Base-by-base conservation (phyloP, 139 green algal species). In the Tetraselmis striata region DNA sequence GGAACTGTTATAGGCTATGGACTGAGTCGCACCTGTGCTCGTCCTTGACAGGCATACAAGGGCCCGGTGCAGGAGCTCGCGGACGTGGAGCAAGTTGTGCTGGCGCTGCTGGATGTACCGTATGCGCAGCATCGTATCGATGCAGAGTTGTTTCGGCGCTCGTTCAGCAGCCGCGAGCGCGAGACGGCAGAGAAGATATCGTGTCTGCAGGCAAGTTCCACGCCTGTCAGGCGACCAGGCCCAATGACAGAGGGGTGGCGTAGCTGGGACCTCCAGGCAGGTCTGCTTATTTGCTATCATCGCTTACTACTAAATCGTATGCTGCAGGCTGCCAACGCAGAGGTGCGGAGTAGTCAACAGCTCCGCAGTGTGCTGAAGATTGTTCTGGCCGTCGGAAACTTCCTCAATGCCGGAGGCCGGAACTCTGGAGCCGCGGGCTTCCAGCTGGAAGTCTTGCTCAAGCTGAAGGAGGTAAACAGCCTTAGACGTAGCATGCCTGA, bases 401-500 rank as follows among this genome's bases (percentile, higher is more conserved):
- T 92, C 82, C 74, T 94, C 59, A 94, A 92, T 77, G 84, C 85
- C 0, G 86, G 86, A 74, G 86, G 84, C 80, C 29, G 75, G 0
- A 81, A 86, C 23, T 85, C 89, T 31, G 77, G 29, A 1, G 88
- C 86, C 1, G 28, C 81, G 1, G 88, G 88, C n/a, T 88, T 90
- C 77, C 79, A 87, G 29, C 32, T 92, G 22, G 89, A 90, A 22
- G 86, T 84, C 0, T 81, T 92, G 45, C 80, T 89, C 29, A 88
- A 88, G 83, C 85, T 94, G 22, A 88, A 89, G 59, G 86, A 91
- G 32, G 85, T n/a, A n/a, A n/a, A n/a, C n/a, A n/a, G n/a, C n/a
- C n/a, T n/a, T n/a, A n/a, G n/a, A n/a, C n/a, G n/a, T n/a, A n/a
- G n/a, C n/a, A n/a, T n/a, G n/a, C n/a, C n/a, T n/a, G n/a, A n/a